Conservation (phyloP, 163 green algal genomes). For the Scenedesmus sp. region DNA sequence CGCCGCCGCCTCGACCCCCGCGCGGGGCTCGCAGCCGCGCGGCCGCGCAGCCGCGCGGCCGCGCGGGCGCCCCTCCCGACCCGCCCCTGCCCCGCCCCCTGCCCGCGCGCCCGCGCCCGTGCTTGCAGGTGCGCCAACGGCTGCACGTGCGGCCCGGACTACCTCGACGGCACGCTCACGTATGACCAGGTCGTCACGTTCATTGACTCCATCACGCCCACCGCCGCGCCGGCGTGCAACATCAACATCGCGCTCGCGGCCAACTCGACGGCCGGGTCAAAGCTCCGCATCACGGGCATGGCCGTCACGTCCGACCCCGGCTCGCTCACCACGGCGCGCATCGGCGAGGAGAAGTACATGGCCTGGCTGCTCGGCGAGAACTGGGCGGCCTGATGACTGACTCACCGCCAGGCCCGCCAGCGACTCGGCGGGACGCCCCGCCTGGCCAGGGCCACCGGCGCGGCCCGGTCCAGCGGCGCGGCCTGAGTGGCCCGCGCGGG, state of each 20-base stretch:
- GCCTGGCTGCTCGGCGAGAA: constrained; percentile 36
- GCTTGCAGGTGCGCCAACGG: constrained; percentile 39
- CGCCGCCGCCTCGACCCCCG: too few relatives aligned
- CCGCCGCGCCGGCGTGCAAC: constrained; percentile 24
- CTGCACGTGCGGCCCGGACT: constrained; percentile 5
- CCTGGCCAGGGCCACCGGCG: too few relatives aligned
- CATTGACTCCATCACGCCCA: constrained; percentile 25
- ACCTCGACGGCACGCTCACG: constrained; percentile 32
- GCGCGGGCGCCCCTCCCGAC: too few relatives aligned
- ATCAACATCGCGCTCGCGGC: constrained; percentile 29
- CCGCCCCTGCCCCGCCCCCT: too few relatives aligned
- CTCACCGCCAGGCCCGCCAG: too few relatives aligned
- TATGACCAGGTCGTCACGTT: constrained; percentile 47
- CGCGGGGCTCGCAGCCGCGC: too few relatives aligned
- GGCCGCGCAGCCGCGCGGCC: too few relatives aligned
- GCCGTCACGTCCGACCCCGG: constrained; percentile 37
- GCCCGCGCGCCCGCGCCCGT: not conserved
- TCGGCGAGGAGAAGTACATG: constrained; percentile 49
- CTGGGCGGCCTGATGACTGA: constrained; percentile 38
- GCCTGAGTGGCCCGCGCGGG: too few relatives aligned
- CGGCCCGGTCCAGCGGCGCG: too few relatives aligned
- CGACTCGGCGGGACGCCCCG: too few relatives aligned
- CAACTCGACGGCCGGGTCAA: constrained; percentile 13
- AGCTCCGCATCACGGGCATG: constrained; percentile 40
- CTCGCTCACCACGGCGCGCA: constrained; percentile 12